Percentiles rank a stretch among this genome's conserved stretches.
These are phyloP conservation scores for Aspergillus mulundensis DNA, from an alignment of 495 filamentous ascomycete species.

Conservation along the genomic window DNA sequence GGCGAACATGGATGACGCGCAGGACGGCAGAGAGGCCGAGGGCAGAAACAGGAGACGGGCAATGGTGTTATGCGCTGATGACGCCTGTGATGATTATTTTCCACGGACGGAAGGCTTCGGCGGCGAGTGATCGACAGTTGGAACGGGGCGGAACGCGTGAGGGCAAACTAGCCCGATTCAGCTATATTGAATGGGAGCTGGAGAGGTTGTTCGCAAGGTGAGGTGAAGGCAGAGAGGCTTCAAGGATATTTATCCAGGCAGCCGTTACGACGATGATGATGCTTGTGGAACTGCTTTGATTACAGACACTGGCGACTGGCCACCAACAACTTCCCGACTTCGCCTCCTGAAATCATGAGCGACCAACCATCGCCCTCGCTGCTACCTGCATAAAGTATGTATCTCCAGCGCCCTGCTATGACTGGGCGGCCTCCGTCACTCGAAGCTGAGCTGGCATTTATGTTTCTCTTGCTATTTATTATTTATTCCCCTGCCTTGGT, in stretches of 20 bases:
- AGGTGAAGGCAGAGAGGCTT: neutral
- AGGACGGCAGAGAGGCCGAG: slow-evolving; percentile 1
- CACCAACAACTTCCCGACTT: slow-evolving; percentile 16
- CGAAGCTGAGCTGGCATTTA: slow-evolving; percentile 12
- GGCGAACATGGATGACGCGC: slow-evolving; percentile 20
- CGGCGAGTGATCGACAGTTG: slow-evolving; percentile 23
- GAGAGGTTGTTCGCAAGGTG: neutral
- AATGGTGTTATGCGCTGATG: slow-evolving; percentile 5
- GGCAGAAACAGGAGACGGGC: neutral
- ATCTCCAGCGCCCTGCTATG: slow-evolving; percentile 3
- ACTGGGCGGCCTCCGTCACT: neutral
- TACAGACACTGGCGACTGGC: neutral
- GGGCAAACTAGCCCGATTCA: slow-evolving; percentile 23
- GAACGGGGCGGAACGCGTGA: slow-evolving; percentile 22
- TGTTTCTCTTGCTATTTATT: slow-evolving; percentile 3
- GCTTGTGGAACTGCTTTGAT: slow-evolving; percentile 9
- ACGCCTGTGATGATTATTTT: slow-evolving; percentile 22
- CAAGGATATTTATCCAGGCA: neutral
- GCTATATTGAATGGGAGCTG: slow-evolving; percentile 20
- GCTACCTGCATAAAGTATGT: slow-evolving; percentile 16
- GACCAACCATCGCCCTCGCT: slow-evolving; percentile 15
- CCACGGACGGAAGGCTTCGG: slow-evolving; percentile 20
- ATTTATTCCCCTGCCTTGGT: slow-evolving; percentile 7
- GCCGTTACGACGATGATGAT: slow-evolving; percentile 8
- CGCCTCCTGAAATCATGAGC: slow-evolving; percentile 22